Conservation (phyloP, 441 rosid genomes). For the Eutrema salsugineum region DNA sequence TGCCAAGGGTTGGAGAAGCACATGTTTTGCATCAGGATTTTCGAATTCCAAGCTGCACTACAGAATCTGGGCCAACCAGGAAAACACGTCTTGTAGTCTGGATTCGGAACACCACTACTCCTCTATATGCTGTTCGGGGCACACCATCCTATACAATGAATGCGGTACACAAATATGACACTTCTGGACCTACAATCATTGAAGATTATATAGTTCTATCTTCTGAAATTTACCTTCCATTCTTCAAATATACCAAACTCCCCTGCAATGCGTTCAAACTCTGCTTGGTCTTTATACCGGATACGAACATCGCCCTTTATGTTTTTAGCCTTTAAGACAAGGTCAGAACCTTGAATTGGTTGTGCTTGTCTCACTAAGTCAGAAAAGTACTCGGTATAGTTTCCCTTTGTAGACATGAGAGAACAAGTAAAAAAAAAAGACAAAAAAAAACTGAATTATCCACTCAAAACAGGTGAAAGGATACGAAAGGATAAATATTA, state of each 20-base stretch:
- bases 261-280: constrained; percentile 70
- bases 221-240: constrained; percentile 72
- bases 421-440: constrained; percentile 2
- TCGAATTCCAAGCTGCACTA: constrained; percentile 56
- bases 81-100: constrained; percentile 61
- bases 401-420: constrained; percentile 51
- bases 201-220: background rate
- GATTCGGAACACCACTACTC: constrained; percentile 75
- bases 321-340: constrained; percentile 59
- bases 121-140: constrained; percentile 90
- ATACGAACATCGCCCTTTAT: constrained; percentile 69
- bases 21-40: constrained; percentile 39
- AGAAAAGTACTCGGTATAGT: constrained; percentile 59
- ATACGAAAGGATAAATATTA: constrained; percentile 25
- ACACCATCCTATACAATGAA: constrained; percentile 69
- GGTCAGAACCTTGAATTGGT: constrained; percentile 63
- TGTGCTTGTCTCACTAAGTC: constrained; percentile 63
- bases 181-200: background rate
- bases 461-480: background rate
- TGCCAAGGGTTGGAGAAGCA: constrained; percentile 15
- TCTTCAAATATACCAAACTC: constrained; percentile 93
- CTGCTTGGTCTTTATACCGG: constrained; percentile 63
- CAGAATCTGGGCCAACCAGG: constrained; percentile 74
- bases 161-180: background rate
- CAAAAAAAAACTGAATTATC: background rate